Evolutionary conservation across 139 green algal species (phyloP), one percentile per base, ranked within the genome.

Genomic region (Chlorella sorokiniana): DNA sequence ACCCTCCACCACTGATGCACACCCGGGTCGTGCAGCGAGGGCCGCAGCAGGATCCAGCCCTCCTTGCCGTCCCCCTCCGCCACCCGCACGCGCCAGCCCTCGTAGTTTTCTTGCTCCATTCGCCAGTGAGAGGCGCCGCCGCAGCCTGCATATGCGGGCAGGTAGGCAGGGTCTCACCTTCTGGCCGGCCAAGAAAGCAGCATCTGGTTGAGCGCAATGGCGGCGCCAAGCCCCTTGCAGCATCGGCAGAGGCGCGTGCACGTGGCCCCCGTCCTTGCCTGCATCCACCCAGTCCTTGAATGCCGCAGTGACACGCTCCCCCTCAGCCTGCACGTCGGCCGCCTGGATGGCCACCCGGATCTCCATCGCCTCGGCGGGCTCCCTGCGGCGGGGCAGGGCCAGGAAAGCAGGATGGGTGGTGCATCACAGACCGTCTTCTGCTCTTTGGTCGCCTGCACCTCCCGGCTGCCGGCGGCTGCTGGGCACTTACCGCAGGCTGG

Each of bases 41-140:
- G 88, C 2, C 96, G 91, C 54, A 99, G 88, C 73, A 99, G 89
- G 44, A 94, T 45, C 96, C 96, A 98, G 2, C 96, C 96, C 48
- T 88, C 75, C n/a, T 86, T 83, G 62, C 92, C 93, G 5, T 89
- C 86, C 31, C 88, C 93, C 85, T 97, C 93, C 23, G 91, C 27
- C 80, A 79, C 79, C 29, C 79, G 63, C 18, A 97, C 89, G 3
- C 95, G 88, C 90, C 91, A 96, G 10, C 95, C 95, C 84, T 98
- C 93, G 83, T 96, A 90, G 84, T 98, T 98, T 51, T 93, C 92
- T 40, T 86, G 41, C 67, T 94, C 94, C 59, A 96, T 74, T 3
- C 45, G 38, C 93, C 93, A 97, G 63, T 87, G 35, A 6, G 71
- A n/a, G 1, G 82, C 72, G 18, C 84, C 83, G 40, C n/a, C 77